These are phyloP conservation scores for Brettanomyces nanus DNA, from an alignment of 805 yeast species.

Conservation along the genomic window DNA sequence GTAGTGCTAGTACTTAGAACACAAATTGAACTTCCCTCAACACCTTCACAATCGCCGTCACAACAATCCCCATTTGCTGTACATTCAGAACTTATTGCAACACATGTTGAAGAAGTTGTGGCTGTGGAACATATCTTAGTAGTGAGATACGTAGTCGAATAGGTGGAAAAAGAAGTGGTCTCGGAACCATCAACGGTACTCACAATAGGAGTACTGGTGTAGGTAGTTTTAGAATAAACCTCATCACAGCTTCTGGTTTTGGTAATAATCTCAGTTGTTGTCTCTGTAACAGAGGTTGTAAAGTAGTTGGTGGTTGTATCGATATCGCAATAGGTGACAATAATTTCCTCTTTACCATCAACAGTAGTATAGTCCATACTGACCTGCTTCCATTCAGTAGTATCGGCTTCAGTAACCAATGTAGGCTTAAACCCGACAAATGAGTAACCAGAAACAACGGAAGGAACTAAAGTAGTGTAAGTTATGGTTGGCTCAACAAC, in stretches of 20 bases:
- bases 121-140: slow-evolving; percentile 3
- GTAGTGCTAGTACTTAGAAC: too few relatives aligned
- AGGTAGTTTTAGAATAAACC: slow-evolving; percentile 1
- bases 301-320: slow-evolving; percentile 10
- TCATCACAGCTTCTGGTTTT: slow-evolving; percentile 2
- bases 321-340: slow-evolving; percentile 20
- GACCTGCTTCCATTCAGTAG: slow-evolving; percentile 13
- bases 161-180: neutral
- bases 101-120: slow-evolving; percentile 1
- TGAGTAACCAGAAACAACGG: slow-evolving; percentile 1
- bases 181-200: neutral
- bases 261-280: neutral
- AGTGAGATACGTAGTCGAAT: slow-evolving; percentile 1
- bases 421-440: slow-evolving; percentile 8
- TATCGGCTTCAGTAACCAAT: slow-evolving; percentile 9
- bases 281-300: slow-evolving; percentile 7
- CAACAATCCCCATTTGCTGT: too few relatives aligned
- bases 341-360: slow-evolving; percentile 11
- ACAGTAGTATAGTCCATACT: slow-evolving; percentile 12
- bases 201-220: neutral
- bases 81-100: too few relatives aligned
- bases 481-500: slow-evolving; percentile 3
- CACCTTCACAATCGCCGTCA: too few relatives aligned
- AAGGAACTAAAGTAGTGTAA: neutral
- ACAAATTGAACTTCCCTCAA: too few relatives aligned